A percentile compares a stretch with the other conserved stretches of the same genome.
These are phyloP conservation scores for Linnemannia elongata DNA, from an alignment of 192 early-diverging fungal genomes.

Conservation along the genomic window DNA sequence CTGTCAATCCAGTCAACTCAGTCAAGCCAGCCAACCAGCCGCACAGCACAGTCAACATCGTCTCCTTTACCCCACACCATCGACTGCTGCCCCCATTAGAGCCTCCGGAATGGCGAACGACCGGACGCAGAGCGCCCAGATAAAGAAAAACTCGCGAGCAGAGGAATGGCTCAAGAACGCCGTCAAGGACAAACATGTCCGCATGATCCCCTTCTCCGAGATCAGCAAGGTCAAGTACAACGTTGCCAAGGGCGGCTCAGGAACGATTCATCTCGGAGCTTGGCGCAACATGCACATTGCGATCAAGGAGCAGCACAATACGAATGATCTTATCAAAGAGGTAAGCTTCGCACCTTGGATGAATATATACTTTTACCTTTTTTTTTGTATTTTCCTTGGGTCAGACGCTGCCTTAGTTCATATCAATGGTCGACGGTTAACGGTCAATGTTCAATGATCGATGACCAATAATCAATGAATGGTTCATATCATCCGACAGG, in stretches of 20 bases:
- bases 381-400: neutral
- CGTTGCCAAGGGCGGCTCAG: slow-evolving; percentile 54
- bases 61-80: neutral
- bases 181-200: slow-evolving; percentile 56
- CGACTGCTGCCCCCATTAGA: neutral
- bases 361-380: neutral
- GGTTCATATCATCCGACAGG: neutral
- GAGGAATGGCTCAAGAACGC: slow-evolving; percentile 57
- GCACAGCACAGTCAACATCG: neutral
- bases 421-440: neutral
- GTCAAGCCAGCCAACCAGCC: neutral
- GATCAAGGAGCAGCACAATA: slow-evolving; percentile 58
- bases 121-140: slow-evolving; percentile 50
- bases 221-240: slow-evolving; percentile 59
- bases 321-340: slow-evolving; percentile 59
- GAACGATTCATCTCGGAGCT: slow-evolving; percentile 56
- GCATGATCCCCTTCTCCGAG: slow-evolving; percentile 57
- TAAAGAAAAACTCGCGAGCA: slow-evolving; percentile 52
- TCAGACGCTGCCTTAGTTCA: neutral
- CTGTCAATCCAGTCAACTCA: neutral
- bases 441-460: neutral
- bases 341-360: slow-evolving; percentile 12
- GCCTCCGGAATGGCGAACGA: slow-evolving; percentile 41
- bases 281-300: slow-evolving; percentile 58
- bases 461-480: no score